phyloP scores from a whole-genome alignment of 2,329 filamentous ascomycete species.

The Fusarium sp. region DNA sequence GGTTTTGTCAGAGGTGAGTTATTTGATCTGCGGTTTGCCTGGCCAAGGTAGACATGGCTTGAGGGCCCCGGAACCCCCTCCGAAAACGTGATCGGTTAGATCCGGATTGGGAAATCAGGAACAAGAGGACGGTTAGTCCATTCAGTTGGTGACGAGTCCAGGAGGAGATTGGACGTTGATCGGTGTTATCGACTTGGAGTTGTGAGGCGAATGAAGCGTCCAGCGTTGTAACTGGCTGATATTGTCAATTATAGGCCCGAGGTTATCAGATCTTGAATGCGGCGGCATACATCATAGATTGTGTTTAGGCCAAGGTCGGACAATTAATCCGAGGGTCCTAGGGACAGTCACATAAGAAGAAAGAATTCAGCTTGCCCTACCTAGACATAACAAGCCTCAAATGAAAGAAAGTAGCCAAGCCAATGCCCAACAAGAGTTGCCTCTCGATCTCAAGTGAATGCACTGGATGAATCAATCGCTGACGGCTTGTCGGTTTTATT shows the following conservation, averaged over 20 bases:
- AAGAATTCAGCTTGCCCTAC: neutral
- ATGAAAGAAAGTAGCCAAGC: neutral
- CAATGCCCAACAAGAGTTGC: neutral
- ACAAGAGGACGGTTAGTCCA: neutral
- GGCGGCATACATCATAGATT: conserved; percentile 32
- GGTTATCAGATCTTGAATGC: conserved; percentile 33
- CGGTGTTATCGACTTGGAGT: neutral
- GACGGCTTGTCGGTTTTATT: neutral
- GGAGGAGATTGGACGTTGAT: neutral
- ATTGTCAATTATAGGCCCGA: neutral
- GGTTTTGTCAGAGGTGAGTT: conserved; percentile 14
- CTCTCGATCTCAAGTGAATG: neutral
- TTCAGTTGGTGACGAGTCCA: neutral
- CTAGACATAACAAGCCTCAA: neutral
- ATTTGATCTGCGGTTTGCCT: conserved; percentile 2
- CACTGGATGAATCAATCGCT: neutral
- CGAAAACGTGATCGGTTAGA: neutral
- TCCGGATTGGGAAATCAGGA: neutral
- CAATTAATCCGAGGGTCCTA: neutral
- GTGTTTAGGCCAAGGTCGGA: neutral
- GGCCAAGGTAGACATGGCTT: conserved; percentile 17
- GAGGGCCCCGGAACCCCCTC: neutral
- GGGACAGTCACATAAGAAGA: neutral
- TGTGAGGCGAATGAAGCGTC: neutral
- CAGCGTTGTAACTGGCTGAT: neutral